Evolutionary conservation across 2,329 filamentous ascomycete species (phyloP), one percentile per base, ranked within the genome.

Genomic region (Aspergillus calidoustus): DNA sequence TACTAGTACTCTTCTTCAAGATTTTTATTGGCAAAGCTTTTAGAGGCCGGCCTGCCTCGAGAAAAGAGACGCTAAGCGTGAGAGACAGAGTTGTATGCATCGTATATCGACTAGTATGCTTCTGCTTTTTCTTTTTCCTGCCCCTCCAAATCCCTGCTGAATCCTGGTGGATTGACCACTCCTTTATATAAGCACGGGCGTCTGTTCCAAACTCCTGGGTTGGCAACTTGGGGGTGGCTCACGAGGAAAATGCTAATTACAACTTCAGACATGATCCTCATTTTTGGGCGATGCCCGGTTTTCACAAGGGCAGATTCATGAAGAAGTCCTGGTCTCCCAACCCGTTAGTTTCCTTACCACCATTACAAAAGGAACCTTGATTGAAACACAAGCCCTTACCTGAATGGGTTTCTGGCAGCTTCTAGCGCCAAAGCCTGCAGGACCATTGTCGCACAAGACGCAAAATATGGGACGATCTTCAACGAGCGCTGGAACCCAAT

Each of bases 401-500:
- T 34, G n/a, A 61, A 41, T 28, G 28, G 54, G 53, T 28, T 25
- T 41, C 41, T 61, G 59, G 53, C 54, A 54, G 49, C 30, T 28
- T 48, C 30, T 41, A 48, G 59, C 49, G 59, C 38, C 48, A 48
- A 30, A 28, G 9, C 28, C 34, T 51, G 52, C 25, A 54, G 49
- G 46, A 53, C 7, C 34, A n/a, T 22, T 23, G 52, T 57, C 3
- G 51, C 57, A 62, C 59, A 61, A 57, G 23, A 64, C 50, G 51
- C 56, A 60, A 57, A 49, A 59, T 44, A 57, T 56, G 25, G 48
- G 55, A 62, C 60, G 67, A 68, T 68, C 67, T 57, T 67, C 65
- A 64, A 48, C 43, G 57, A 57, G 56, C 63, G 41, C 59, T 57
- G 66, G 62, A 64, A 65, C 54, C 73, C 73, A 75, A 75, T 74